Conservation (phyloP, 257 asterid species). For the Anisodus tanguticus region DNA sequence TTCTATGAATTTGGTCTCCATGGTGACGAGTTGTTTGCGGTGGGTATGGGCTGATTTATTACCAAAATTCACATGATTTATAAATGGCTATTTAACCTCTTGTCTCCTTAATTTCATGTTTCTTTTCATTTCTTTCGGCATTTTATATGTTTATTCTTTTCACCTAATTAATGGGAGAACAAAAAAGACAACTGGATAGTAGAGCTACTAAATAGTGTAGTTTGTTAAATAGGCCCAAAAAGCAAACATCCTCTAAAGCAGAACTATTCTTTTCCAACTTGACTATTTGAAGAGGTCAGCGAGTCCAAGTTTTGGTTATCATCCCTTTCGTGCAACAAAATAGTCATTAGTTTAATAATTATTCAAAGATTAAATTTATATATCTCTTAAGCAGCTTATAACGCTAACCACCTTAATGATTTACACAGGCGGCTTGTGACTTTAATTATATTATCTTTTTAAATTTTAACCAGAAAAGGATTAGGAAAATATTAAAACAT, state of each 20-base stretch:
- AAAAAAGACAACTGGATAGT: background rate
- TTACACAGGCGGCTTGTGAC: background rate
- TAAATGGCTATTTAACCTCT: background rate
- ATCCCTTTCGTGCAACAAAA: background rate
- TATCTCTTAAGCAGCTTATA: background rate
- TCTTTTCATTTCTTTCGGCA: background rate
- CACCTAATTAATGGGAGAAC: background rate
- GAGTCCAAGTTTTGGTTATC: background rate
- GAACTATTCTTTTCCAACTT: background rate
- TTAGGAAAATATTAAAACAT: background rate
- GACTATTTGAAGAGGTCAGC: background rate
- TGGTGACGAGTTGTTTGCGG: background rate
- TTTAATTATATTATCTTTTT: background rate
- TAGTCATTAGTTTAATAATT: background rate
- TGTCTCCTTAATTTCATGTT: background rate
- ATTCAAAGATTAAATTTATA: background rate
- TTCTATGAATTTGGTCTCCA: background rate
- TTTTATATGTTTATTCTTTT: background rate
- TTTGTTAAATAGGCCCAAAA: background rate
- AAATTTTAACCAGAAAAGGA: background rate
- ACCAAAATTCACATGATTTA: background rate
- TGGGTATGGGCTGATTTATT: constrained; percentile 1
- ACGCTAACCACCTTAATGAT: constrained; percentile 20
- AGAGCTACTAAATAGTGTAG: background rate
- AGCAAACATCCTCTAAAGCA: background rate